Conservation (phyloP, 192 early-diverging fungal genomes). For the Backusella tarrabulga region DNA sequence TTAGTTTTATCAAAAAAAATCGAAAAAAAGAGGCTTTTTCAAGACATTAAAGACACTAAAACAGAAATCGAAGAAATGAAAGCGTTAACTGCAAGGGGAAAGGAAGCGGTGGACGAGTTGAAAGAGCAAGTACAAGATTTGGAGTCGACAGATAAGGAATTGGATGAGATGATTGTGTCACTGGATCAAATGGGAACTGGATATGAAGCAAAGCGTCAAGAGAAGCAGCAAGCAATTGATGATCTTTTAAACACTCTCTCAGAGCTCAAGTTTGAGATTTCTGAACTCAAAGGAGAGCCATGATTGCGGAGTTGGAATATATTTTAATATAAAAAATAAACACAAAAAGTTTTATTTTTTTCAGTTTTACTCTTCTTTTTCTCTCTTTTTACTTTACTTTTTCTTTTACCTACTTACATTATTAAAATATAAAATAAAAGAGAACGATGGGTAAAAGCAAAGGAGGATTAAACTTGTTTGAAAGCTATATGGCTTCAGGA, state of each 20-base stretch:
- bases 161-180: neutral
- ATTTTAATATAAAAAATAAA: neutral
- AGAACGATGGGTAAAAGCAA: conserved; percentile 25
- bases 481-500: conserved; percentile 17
- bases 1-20: neutral
- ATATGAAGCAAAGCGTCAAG: neutral
- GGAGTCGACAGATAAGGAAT: neutral
- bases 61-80: neutral
- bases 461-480: conserved; percentile 6
- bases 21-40: neutral
- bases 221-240: neutral
- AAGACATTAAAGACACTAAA: neutral
- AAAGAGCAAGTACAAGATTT: neutral
- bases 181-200: neutral
- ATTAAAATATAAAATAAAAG: neutral
- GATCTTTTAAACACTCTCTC: conserved; percentile 7
- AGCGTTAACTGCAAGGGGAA: neutral
- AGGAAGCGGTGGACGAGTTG: neutral
- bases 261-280: conserved; percentile 2
- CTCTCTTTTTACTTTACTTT: neutral
- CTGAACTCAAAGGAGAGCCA: neutral
- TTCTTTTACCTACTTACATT: neutral
- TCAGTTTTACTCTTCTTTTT: neutral
- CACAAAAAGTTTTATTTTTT: neutral
- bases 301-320: neutral